A percentile compares a stretch with the other conserved stretches of the same genome.
Evolutionary conservation across 345 rosid species (phyloP).

Genomic region (Salix dunnii): DNA sequence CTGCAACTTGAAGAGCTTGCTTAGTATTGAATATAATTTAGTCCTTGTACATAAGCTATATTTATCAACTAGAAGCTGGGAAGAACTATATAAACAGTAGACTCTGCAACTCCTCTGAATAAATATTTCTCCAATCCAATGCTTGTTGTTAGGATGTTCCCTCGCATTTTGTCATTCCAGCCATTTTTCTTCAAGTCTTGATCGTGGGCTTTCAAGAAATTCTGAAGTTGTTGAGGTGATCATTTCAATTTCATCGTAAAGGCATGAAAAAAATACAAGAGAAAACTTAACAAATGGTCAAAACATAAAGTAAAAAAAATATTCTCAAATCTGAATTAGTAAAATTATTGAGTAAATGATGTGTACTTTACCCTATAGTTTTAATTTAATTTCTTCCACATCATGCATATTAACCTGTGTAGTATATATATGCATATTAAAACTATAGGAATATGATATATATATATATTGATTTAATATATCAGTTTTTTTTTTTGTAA

Average conservation of each 20-base stretch:
- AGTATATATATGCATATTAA: no score
- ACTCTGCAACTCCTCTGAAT: background rate
- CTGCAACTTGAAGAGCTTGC: background rate
- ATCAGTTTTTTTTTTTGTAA: no score
- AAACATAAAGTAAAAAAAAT: no score
- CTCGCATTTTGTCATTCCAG: background rate
- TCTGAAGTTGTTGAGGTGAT: background rate
- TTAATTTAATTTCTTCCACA: constrained; percentile 63
- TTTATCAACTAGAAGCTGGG: background rate
- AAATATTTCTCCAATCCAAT: background rate
- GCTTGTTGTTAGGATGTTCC: background rate
- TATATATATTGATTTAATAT: no score
- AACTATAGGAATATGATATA: no score
- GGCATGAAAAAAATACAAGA: no score
- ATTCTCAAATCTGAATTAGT: no score
- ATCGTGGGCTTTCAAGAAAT: background rate
- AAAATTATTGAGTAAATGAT: no score
- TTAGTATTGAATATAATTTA: background rate
- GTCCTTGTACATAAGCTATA: background rate
- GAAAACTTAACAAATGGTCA: no score
- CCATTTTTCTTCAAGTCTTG: background rate
- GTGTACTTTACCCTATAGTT: constrained; percentile 29
- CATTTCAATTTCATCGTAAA: no score
- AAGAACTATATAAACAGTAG: background rate
- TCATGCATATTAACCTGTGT: constrained; percentile 25